Conservation (phyloP, 352 stramenopile genomes). For the Blastocystis sp. region DNA sequence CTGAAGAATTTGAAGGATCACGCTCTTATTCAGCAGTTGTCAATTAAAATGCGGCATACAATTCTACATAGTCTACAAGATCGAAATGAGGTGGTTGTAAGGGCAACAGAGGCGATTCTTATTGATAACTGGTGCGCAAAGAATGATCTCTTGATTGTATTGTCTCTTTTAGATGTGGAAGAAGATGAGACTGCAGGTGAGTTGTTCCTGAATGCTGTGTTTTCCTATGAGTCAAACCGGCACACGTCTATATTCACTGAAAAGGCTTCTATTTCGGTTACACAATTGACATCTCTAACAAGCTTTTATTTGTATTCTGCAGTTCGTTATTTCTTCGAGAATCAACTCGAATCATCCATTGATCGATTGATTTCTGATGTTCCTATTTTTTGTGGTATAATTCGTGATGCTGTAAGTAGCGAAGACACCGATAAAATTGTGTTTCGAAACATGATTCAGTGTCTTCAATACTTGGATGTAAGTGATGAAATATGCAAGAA, state of each 20-base stretch:
- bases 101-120: background rate
- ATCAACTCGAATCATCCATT: slow-evolving; percentile 1
- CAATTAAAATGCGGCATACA: background rate
- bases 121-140: background rate
- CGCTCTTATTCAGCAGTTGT: background rate
- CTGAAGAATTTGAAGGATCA: slow-evolving; percentile 52
- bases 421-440: background rate
- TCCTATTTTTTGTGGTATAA: slow-evolving; percentile 9
- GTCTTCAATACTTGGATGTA: slow-evolving; percentile 47
- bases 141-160: background rate
- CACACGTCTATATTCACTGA: background rate
- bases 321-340: slow-evolving; percentile 50
- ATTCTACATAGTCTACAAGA: slow-evolving; percentile 31
- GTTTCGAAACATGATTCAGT: background rate
- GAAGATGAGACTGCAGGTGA: background rate
- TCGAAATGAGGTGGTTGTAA: slow-evolving; percentile 43
- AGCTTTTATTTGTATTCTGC: slow-evolving; percentile 39
- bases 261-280: background rate
- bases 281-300: background rate
- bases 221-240: background rate
- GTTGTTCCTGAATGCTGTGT: slow-evolving; percentile 7
- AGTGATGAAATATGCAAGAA: background rate
- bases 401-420: background rate
- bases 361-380: slow-evolving; percentile 45
- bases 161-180: slow-evolving; percentile 29